A percentile compares a stretch with the other conserved stretches of the same genome.
phyloP scores from a whole-genome alignment of 1,139 yeast species.

The Yamadazyma dushanensis region DNA sequence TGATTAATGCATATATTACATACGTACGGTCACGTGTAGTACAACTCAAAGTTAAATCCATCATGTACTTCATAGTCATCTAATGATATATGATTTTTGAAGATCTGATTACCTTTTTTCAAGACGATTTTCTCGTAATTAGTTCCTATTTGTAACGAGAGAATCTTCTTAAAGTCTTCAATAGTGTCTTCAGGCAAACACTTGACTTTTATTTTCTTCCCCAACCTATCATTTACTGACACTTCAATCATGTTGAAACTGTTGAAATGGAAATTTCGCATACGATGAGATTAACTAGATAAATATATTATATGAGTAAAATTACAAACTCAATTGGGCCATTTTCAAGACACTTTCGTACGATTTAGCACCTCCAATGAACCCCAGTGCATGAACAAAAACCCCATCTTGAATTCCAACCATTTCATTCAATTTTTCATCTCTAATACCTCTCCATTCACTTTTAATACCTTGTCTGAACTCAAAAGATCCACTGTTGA shows the following conservation, averaged over 20 bases:
- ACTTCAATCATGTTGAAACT: conserved; percentile 29
- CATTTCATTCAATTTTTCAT: conserved; percentile 68
- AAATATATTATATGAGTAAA: background rate
- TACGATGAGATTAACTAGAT: background rate
- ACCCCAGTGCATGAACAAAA: conserved; percentile 95
- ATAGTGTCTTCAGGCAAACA: conserved; percentile 82
- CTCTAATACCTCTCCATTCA: conserved; percentile 92
- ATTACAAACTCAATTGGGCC: conserved; percentile 50
- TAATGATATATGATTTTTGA: conserved; percentile 84
- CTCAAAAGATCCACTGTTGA: conserved; percentile 71
- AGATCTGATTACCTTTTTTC: conserved; percentile 77
- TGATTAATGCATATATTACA: conserved; percentile 1
- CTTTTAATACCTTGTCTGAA: conserved; percentile 88
- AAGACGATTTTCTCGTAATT: conserved; percentile 61
- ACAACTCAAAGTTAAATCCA: conserved; percentile 84
- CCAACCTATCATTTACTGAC: conserved; percentile 56
- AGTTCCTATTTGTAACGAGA: conserved; percentile 83
- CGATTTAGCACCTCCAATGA: conserved; percentile 91
- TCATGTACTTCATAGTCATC: conserved; percentile 94
- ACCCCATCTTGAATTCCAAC: conserved; percentile 84
- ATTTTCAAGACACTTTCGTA: conserved; percentile 74
- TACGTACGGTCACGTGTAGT: conserved; percentile 47
- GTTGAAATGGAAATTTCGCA: background rate
- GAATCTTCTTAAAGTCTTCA: conserved; percentile 87
- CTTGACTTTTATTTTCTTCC: conserved; percentile 84